Evolutionary conservation across 2,329 filamentous ascomycete species (phyloP).

Genomic region (Lasiodiplodia theobromae): DNA sequence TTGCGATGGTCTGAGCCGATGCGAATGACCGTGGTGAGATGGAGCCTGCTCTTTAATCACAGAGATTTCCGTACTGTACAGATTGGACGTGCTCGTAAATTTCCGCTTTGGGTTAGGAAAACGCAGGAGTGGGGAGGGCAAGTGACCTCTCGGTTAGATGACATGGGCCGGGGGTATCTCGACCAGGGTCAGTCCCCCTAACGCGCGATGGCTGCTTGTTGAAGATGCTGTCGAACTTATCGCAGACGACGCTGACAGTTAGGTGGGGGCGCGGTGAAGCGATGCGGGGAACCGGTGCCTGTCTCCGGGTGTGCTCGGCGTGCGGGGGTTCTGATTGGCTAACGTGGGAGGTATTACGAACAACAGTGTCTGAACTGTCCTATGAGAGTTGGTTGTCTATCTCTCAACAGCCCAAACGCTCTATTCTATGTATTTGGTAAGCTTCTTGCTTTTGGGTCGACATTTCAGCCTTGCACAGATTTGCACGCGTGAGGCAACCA

Average conservation of each 20-base stretch:
- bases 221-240: neutral
- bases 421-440: no score
- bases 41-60: neutral
- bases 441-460: no score
- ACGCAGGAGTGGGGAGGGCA: constrained; percentile 10
- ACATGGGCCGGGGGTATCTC: constrained; percentile 6
- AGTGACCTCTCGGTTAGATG: neutral
- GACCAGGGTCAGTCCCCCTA: neutral
- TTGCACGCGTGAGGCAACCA: no score
- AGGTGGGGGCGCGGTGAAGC: neutral
- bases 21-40: neutral
- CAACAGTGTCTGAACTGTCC: neutral
- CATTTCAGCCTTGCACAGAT: no score
- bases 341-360: neutral
- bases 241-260: neutral
- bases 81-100: constrained; percentile 21
- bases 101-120: neutral
- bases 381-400: neutral
- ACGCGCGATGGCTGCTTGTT: neutral
- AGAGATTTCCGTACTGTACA: constrained; percentile 2
- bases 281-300: neutral
- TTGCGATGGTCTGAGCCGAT: neutral
- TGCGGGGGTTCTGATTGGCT: neutral
- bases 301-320: neutral
- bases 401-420: no score